Base-by-base conservation (phyloP, 768 basidiomycete genomes). In the Podaxis carcinomalis region DNA sequence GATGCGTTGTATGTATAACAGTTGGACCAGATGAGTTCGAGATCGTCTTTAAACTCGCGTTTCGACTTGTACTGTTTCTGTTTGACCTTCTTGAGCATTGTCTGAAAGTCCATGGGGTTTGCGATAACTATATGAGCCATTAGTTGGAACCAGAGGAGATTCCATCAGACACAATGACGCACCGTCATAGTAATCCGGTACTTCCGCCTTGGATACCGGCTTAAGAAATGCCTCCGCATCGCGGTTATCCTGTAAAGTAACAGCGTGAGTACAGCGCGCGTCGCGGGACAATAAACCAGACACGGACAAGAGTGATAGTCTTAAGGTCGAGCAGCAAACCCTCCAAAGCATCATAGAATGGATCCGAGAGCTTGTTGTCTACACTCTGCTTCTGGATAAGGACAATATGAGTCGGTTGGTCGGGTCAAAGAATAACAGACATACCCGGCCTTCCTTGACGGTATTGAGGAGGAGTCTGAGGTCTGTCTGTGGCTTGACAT, bases 1-100 rank as follows among this genome's bases (percentile, higher is more conserved):
- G 87, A 83, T 16, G 92, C 88, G 72, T 99, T 99, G 73, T 98
- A 98, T 4, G 83, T 86, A 64, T 89, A 83, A 73, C 96, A 98
- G 65, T 98, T 99, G 50, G 86, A 86, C 97, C 97, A 99, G 66
- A 99, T 98, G 63, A 98, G 84, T 66, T 96, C 92, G 46, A 99
- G 78, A 75, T 99, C 97, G 62, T 92, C 89, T 64, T 89, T 89
- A 74, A 99, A 98, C 68, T 95, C 92, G 64, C 86, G 81, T 76
- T 98, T 98, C 32, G 88, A 92, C 75, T 95, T 95, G 83, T 97
- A 98, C 51, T 85, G 82, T 71, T 91, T 92, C 61, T 83, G 78
- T 77, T 97, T 98, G 70, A 98, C 90, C 75, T 95, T 95, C 82
- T 88, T 93, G 55, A 89, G 80, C 84, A 99, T 91, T 0, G 95